These are phyloP conservation scores for Metschnikowia gelsemii DNA, from an alignment of 805 yeast genomes.

Conservation along the genomic window DNA sequence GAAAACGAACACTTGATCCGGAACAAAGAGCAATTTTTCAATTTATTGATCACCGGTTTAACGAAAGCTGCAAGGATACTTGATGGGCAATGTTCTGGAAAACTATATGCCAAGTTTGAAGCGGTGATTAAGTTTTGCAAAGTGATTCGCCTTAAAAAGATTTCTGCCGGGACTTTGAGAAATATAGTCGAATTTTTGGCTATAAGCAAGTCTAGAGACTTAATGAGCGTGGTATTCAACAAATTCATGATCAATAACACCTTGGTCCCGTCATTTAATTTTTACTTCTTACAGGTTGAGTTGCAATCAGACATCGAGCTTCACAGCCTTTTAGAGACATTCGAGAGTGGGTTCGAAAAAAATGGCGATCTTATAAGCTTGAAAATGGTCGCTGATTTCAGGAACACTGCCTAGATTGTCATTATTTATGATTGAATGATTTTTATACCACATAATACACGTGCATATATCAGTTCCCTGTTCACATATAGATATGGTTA, in stretches of 20 bases:
- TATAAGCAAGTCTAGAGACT: conserved; percentile 21
- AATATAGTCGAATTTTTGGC: conserved; percentile 30
- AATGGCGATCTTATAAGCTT: conserved; percentile 29
- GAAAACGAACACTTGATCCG: conserved; percentile 14
- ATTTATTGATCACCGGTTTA: conserved; percentile 13
- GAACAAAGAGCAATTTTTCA: conserved; percentile 14
- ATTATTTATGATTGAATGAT: not conserved
- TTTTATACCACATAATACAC: no score
- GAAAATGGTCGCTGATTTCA: conserved; percentile 17
- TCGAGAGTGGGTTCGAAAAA: conserved; percentile 25
- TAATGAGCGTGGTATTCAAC: conserved; percentile 28
- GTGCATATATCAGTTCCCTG: no score
- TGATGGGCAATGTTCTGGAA: not conserved
- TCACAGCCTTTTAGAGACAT: conserved; percentile 21
- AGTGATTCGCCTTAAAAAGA: conserved; percentile 17
- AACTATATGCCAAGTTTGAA: conserved; percentile 22
- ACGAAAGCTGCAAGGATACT: conserved; percentile 19
- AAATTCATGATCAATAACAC: conserved; percentile 24
- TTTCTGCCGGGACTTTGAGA: conserved; percentile 26
- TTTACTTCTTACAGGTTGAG: conserved; percentile 32
- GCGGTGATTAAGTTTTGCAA: conserved; percentile 27
- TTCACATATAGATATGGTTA: no score
- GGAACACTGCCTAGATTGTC: not conserved
- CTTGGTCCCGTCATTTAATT: conserved; percentile 26
- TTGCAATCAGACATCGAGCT: conserved; percentile 23